Base-by-base conservation (phyloP, 1,284 basidiomycete species). In the Rhodotorula sp. region DNA sequence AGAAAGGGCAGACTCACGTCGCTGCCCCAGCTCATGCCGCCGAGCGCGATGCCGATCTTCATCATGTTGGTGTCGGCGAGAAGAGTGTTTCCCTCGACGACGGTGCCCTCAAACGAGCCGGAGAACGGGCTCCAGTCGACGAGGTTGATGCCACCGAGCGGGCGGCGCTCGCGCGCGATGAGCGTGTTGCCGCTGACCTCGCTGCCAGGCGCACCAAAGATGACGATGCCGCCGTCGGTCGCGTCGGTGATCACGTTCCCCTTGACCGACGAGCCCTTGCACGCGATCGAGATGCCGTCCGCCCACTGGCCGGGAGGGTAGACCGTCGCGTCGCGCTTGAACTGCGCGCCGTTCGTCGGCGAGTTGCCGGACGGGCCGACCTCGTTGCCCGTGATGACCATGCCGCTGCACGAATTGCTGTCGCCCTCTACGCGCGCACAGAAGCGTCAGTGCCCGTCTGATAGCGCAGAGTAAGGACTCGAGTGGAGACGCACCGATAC, bases 221-320 rank as follows among this genome's bases (percentile, higher is more conserved):
- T 77, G 3, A 93, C 92, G 63, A 75, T 75, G 6, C 58, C 64
- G 41, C 80, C 80, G 78, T 94, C 92, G 1, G 92, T 93, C 8
- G 91, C 80, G 67, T 79, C 78, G n/a, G 65, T 85, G 65, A 94
- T 84, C 81, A 87, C 85, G 80, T 94, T 94, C 77, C 89, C 88
- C 66, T 86, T 86, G 48, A 94, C 85, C 51, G 87, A 75, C 72
- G 87, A 86, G 76, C 88, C 87, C 68, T 82, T 83, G 81, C 92
- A 94, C 64, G 87, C 88, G 67, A 93, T 80, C 74, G 89, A 91
- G 78, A 94, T 90, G 4, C 91, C 92, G 78, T 94, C 91, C 5
- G 92, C 72, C 75, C 75, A 76, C 54, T 74, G 66, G 7, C 67
- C 63, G 5, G 74, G 74, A 13, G 55, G 37, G 60, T 53, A 62